Evolutionary conservation across 2,329 filamentous ascomycete genomes (phyloP).

Genomic region (Raffaelea albimanens): DNA sequence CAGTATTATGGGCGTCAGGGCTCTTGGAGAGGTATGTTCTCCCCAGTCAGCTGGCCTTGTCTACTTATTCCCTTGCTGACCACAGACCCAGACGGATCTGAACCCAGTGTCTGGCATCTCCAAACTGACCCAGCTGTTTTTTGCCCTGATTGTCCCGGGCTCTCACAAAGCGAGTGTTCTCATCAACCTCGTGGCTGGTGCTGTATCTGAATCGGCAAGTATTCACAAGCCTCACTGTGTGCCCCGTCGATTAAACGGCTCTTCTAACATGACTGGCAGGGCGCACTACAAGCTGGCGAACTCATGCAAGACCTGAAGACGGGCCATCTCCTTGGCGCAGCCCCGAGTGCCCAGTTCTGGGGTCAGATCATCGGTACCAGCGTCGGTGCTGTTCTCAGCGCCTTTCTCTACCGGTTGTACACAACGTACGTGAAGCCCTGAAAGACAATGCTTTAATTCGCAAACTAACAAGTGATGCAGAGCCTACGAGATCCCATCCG

Average conservation of each 20-base stretch:
- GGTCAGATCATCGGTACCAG: constrained; percentile 88
- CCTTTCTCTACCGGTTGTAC: constrained; percentile 82
- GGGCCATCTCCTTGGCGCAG: constrained; percentile 82
- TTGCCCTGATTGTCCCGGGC: constrained; percentile 78
- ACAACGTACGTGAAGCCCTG: constrained; percentile 38
- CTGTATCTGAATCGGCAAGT: constrained; percentile 41
- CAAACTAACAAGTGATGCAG: constrained; percentile 23
- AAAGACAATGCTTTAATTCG: background rate
- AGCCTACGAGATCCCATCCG: constrained; percentile 81
- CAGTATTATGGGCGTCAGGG: constrained; percentile 65
- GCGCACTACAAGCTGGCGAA: constrained; percentile 89
- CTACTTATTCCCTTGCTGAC: background rate
- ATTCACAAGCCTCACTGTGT: background rate
- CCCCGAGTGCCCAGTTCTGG: constrained; percentile 92
- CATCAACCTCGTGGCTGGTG: constrained; percentile 90
- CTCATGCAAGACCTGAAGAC: constrained; percentile 97
- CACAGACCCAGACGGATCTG: constrained; percentile 56
- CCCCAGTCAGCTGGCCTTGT: no score
- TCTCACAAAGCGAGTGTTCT: constrained; percentile 77
- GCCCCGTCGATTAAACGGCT: no score
- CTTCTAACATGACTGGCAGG: constrained; percentile 71
- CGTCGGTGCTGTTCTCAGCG: constrained; percentile 76
- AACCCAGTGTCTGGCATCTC: constrained; percentile 96
- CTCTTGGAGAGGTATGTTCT: constrained; percentile 46
- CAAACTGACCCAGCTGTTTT: constrained; percentile 92